A percentile compares a stretch with the other conserved stretches of the same genome.
Evolutionary conservation across 208 protist genomes (phyloP).

Genomic region (Spongospora subterranea): DNA sequence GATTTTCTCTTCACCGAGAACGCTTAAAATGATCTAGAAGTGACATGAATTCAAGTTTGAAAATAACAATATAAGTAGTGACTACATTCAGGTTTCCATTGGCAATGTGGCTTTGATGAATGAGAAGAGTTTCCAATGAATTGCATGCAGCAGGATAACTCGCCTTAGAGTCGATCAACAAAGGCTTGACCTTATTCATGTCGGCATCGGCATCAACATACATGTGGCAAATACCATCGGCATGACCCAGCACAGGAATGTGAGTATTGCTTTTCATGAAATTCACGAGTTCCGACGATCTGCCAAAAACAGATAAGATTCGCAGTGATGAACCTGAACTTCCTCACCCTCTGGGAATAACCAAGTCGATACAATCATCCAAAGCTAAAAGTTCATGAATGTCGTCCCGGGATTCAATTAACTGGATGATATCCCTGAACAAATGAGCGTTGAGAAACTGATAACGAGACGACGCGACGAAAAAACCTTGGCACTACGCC

Average conservation of each 20-base stretch:
- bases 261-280: slow-evolving; percentile 60
- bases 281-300: slow-evolving; percentile 59
- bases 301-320: not conserved
- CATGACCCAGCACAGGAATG: slow-evolving; percentile 79
- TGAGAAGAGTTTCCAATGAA: slow-evolving; percentile 86
- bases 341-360: slow-evolving; percentile 53
- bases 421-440: not conserved
- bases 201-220: slow-evolving; percentile 85
- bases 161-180: slow-evolving; percentile 85
- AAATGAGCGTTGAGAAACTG: not conserved
- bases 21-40: not conserved
- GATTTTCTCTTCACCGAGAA: not conserved
- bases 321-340: not conserved
- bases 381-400: slow-evolving; percentile 58
- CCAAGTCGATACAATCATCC: slow-evolving; percentile 60
- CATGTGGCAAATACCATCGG: slow-evolving; percentile 90
- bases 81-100: slow-evolving; percentile 19
- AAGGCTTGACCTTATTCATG: slow-evolving; percentile 70
- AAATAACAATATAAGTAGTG: too few species aligned
- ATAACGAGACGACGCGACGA: not conserved
- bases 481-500: not conserved
- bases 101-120: slow-evolving; percentile 74
- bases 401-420: slow-evolving; percentile 52
- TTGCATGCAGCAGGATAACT: slow-evolving; percentile 93
- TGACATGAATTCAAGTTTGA: not conserved